A percentile compares a stretch with the other conserved stretches of the same genome.
Conservation (phyloP, 345 rosid species). For the Salix brachista region DNA sequence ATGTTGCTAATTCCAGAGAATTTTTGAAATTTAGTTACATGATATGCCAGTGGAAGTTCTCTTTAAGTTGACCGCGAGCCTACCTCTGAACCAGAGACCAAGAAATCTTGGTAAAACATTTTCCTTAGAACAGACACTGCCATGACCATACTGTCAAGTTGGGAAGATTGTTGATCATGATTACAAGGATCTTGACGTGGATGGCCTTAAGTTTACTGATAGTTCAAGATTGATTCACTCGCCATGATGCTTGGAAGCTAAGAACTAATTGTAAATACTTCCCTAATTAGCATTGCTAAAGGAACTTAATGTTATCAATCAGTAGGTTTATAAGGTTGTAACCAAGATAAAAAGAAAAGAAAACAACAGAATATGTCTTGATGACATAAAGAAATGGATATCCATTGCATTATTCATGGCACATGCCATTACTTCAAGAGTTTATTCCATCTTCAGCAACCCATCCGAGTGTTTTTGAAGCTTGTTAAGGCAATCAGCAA, state of each 20-base stretch:
- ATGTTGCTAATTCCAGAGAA: constrained; percentile 46
- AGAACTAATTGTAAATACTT: neutral
- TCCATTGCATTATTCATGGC: constrained; percentile 5
- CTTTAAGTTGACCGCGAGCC: constrained; percentile 27
- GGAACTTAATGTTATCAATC: neutral
- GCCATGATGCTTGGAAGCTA: constrained; percentile 99
- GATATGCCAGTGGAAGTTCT: constrained; percentile 31
- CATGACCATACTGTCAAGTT: constrained; percentile 74
- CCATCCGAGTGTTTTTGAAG: constrained; percentile 5
- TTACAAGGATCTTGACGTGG: constrained; percentile 61
- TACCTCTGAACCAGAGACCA: constrained; percentile 63
- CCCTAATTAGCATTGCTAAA: too few relatives aligned
- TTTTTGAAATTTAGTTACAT: constrained; percentile 47
- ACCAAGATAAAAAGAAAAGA: constrained; percentile 16
- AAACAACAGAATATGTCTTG: neutral
- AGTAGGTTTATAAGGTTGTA: neutral
- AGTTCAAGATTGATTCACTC: constrained; percentile 68
- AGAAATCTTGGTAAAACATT: constrained; percentile 27
- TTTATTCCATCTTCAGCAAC: constrained; percentile 12
- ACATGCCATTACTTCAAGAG: constrained; percentile 16
- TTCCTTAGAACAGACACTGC: constrained; percentile 70
- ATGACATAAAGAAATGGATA: neutral
- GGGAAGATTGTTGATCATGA: constrained; percentile 67
- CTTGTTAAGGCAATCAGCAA: neutral
- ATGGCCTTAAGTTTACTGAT: constrained; percentile 59